Base-by-base conservation (phyloP, 257 asterid species). In the Solanum ossicruentum region DNA sequence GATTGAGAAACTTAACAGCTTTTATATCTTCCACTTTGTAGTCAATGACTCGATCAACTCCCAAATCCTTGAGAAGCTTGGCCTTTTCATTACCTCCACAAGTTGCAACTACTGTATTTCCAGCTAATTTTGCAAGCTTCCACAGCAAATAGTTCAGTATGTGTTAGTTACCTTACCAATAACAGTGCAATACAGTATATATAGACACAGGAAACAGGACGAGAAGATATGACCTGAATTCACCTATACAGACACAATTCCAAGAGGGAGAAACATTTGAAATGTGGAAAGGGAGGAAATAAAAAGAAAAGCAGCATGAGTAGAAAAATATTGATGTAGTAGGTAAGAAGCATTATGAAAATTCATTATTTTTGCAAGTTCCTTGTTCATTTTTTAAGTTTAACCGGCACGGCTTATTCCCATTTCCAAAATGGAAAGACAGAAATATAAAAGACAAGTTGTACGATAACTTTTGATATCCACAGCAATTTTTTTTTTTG, bases 51-150 rank as follows among this genome's bases (percentile, higher is more conserved):
- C 98, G 94, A 89, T 96, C 98, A 87, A 93, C 99, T 86, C 95
- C 93, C 91, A 96, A 91, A 91, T 89, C 97, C 87, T 88, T 95
- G 87, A 96, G 91, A 82, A 96, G 95, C 88, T 85, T 86, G 79
- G 98, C 97, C 95, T 96, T 96, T 77, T 90, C 98, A 89, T 89
- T 89, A 82, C 98, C 98, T 84, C 98, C 99, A 88, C 99, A 96
- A 60, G 98, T 93, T 58, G 98, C 99, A 87, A 93, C 89, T 63
- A 93, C 98, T 79, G 90, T 96, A 83, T 95, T 96, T 89, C 98
- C 99, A 55, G 97, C 96, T 89, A 96, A 83, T 88, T 95, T 96
- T 82, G 98, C 99, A 86, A 96, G 94, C 99, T 93, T 97, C 88
- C 85, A 3, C 69, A 70, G 51, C 81, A 88, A 73, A 58, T 70